These are phyloP conservation scores for Sordariomycetes sp. DNA, from an alignment of 2,329 filamentous ascomycete species.

Conservation along the genomic window DNA sequence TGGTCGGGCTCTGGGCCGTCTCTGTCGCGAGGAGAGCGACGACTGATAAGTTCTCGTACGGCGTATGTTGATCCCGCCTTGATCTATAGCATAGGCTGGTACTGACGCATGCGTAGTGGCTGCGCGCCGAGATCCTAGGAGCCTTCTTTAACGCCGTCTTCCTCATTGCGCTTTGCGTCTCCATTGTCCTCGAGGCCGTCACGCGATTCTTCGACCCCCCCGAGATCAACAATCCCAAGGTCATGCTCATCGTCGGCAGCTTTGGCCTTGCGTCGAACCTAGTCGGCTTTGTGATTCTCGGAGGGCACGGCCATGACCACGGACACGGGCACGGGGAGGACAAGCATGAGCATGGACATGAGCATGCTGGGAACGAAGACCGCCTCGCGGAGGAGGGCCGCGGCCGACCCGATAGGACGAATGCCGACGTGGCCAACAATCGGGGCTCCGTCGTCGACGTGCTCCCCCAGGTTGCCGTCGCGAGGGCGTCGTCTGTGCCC, in stretches of 20 bases:
- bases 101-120: slow-evolving; percentile 47
- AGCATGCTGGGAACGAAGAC: slow-evolving; percentile 8
- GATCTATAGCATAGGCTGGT: neutral
- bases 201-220: slow-evolving; percentile 87
- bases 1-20: slow-evolving; percentile 91
- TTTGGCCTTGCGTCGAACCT: slow-evolving; percentile 81
- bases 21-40: slow-evolving; percentile 73
- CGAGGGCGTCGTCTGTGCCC: slow-evolving; percentile 18
- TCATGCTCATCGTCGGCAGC: slow-evolving; percentile 83
- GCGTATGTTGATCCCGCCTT: slow-evolving; percentile 39
- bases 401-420: slow-evolving; percentile 23
- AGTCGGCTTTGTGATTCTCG: slow-evolving; percentile 77
- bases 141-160: slow-evolving; percentile 97
- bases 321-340: slow-evolving; percentile 36
- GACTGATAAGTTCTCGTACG: slow-evolving; percentile 90
- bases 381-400: slow-evolving; percentile 39
- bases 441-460: slow-evolving; percentile 45
- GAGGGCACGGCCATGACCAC: slow-evolving; percentile 82
- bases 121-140: slow-evolving; percentile 91
- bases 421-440: slow-evolving; percentile 36
- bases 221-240: slow-evolving; percentile 67
- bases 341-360: slow-evolving; percentile 20
- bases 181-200: slow-evolving; percentile 90
- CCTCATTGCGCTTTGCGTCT: slow-evolving; percentile 87
- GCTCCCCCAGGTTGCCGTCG: slow-evolving; percentile 48